These are phyloP conservation scores for Allium fistulosum DNA, from an alignment of 106 monocot genomes.

Conservation along the genomic window DNA sequence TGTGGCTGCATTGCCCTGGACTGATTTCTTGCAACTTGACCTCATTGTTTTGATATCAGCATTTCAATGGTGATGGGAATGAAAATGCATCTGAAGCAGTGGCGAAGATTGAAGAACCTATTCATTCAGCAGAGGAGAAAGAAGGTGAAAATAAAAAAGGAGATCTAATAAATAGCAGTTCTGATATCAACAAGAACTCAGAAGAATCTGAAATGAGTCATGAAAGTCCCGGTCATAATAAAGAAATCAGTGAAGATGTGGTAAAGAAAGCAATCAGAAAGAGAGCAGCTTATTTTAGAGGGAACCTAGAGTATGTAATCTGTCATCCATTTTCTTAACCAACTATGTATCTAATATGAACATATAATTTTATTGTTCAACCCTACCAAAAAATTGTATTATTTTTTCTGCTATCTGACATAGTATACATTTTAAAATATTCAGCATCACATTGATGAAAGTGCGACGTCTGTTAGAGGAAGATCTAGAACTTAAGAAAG, in stretches of 20 bases:
- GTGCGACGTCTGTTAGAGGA: conserved; percentile 78
- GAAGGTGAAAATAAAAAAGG: neutral
- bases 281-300: conserved; percentile 55
- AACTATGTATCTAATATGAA: no score
- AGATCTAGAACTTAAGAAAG: conserved; percentile 69
- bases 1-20: no score
- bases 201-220: conserved; percentile 13
- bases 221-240: conserved; percentile 8
- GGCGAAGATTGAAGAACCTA: conserved; percentile 8
- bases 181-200: conserved; percentile 12
- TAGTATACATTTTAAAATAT: conserved; percentile 8
- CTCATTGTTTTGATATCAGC: conserved; percentile 25
- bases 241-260: conserved; percentile 43
- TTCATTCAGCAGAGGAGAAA: conserved; percentile 11
- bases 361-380: neutral
- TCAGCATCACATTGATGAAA: conserved; percentile 66
- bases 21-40: no score
- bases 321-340: neutral
- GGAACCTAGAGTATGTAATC: conserved; percentile 60
- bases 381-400: neutral
- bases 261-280: conserved; percentile 65
- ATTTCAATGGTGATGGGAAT: conserved; percentile 28
- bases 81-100: conserved; percentile 26
- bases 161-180: conserved; percentile 19
- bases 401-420: neutral